phyloP scores from a whole-genome alignment of 495 filamentous ascomycete genomes.

The Mytilinidion resinicola region DNA sequence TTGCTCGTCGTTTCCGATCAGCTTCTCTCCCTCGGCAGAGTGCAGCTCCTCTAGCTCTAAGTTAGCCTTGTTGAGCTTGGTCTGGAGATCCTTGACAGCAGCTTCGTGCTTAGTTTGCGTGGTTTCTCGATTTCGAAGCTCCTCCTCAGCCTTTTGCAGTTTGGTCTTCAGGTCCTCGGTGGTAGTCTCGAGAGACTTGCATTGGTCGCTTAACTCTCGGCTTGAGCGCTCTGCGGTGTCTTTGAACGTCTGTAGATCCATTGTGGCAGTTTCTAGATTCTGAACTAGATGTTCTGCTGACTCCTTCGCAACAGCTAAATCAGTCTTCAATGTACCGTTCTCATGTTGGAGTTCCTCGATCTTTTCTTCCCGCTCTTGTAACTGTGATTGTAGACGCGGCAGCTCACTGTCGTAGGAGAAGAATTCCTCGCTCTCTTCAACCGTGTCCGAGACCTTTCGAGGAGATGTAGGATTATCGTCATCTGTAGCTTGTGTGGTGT shows the following conservation, averaged over 20 bases:
- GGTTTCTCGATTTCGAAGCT: slow-evolving; percentile 42
- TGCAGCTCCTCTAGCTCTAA: slow-evolving; percentile 29
- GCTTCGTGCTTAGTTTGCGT: slow-evolving; percentile 10
- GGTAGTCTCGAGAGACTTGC: slow-evolving; percentile 18
- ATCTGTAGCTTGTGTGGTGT: slow-evolving; percentile 21
- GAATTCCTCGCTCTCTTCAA: slow-evolving; percentile 62
- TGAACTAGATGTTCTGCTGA: slow-evolving; percentile 31
- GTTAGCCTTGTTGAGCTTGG: slow-evolving; percentile 28
- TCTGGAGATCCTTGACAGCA: slow-evolving; percentile 20
- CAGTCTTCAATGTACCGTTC: slow-evolving; percentile 31
- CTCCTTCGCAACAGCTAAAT: slow-evolving; percentile 34
- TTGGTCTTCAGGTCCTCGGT: slow-evolving; percentile 32
- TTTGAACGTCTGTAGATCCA: slow-evolving; percentile 25
- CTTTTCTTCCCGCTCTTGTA: slow-evolving; percentile 30
- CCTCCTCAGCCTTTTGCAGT: slow-evolving; percentile 29
- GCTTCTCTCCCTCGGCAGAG: slow-evolving; percentile 20
- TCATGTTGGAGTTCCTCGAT: slow-evolving; percentile 27
- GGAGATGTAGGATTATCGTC: slow-evolving; percentile 18
- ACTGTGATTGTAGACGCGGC: slow-evolving; percentile 48
- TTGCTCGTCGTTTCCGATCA: slow-evolving; percentile 21
- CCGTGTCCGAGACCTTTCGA: slow-evolving; percentile 21
- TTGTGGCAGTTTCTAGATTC: slow-evolving; percentile 31
- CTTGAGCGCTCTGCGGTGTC: slow-evolving; percentile 25
- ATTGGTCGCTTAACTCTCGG: slow-evolving; percentile 15
- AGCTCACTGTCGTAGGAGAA: slow-evolving; percentile 83